Evolutionary conservation across 192 early-diverging fungal species (phyloP), one percentile per base, ranked within the genome.

Genomic region (Entomortierella parvispora): DNA sequence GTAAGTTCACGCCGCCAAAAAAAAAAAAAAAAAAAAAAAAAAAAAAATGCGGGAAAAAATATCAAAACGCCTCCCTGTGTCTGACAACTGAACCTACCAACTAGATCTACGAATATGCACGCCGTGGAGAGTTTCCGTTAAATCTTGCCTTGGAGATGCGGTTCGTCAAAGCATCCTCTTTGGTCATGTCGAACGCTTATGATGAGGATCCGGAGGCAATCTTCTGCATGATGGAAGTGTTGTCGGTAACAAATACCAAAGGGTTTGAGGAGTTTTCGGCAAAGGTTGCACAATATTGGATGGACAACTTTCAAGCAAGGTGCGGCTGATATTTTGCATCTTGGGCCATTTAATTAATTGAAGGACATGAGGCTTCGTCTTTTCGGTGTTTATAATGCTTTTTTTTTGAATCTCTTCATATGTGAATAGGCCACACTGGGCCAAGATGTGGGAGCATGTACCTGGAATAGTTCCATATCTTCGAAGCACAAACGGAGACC

Each of bases 121-220:
- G 43, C 23, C 40, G 34, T 5, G 44, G 37, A 3, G 63, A 79
- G 33, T 79, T 58, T 32, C 78, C 69, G 3, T 18, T 80, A 8
- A 80, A 71, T 42, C 26, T 80, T 12, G 9, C 47, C 8, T 28
- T 51, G 14, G 78, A 80, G 51, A 52, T 80, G 20, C 31, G 79
- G 46, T 62, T 80, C 29, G 18, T 56, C 40, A 80, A 74, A 45
- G 34, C 57, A 12, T 80, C 79, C 3, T 28, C 40, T 8, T 33
- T 60, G 22, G 2, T 64, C 22, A 43, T 80, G 48, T 51, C 79
- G 12, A 40, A 56, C 18, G 25, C 42, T 17, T 80, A 80, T 8
- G 79, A 80, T 52, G 42, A 71, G 54, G 70, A 80, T 48, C 79
- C 79, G 12, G 65, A 80, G 4, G 64, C 65, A 0, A 62, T 61